Percentiles rank a stretch among this genome's conserved stretches.
Conservation (phyloP, 805 yeast species). For the Yamadazyma sp. region DNA sequence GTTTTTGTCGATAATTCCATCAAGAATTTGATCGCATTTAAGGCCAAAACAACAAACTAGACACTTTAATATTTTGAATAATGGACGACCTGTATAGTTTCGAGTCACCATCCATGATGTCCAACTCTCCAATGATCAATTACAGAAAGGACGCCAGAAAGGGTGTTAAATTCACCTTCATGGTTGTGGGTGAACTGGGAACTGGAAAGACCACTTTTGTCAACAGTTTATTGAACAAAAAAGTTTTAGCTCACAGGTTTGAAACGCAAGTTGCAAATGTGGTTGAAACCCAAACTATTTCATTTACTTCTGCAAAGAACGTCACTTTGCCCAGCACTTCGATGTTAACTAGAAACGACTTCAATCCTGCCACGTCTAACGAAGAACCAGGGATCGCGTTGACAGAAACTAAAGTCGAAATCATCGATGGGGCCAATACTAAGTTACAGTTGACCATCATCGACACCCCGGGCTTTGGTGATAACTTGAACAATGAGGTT, state of each 20-base stretch:
- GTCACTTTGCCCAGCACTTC: slow-evolving; percentile 56
- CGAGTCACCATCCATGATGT: slow-evolving; percentile 28
- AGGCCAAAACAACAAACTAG: slow-evolving; percentile 1
- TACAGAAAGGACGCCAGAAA: slow-evolving; percentile 69
- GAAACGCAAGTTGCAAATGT: slow-evolving; percentile 24
- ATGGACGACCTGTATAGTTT: slow-evolving; percentile 25
- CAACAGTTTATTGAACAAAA: slow-evolving; percentile 63
- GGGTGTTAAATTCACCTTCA: slow-evolving; percentile 70
- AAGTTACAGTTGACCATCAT: slow-evolving; percentile 58
- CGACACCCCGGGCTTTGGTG: slow-evolving; percentile 79
- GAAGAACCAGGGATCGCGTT: slow-evolving; percentile 76
- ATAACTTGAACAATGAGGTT: slow-evolving; percentile 65
- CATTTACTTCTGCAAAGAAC: slow-evolving; percentile 57
- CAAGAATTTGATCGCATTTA: slow-evolving; percentile 4
- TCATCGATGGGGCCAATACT: slow-evolving; percentile 58
- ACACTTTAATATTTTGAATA: neutral
- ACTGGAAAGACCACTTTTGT: slow-evolving; percentile 78
- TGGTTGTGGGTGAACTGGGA: slow-evolving; percentile 73
- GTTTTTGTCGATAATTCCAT: slow-evolving; percentile 9
- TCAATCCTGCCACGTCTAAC: slow-evolving; percentile 59
- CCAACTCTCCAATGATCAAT: slow-evolving; percentile 44
- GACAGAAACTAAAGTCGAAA: slow-evolving; percentile 63
- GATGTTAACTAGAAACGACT: slow-evolving; percentile 53
- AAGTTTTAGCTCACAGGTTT: slow-evolving; percentile 59
- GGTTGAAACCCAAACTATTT: slow-evolving; percentile 48